Conservation (phyloP, 805 yeast genomes). For the Huiozyma naganishii region DNA sequence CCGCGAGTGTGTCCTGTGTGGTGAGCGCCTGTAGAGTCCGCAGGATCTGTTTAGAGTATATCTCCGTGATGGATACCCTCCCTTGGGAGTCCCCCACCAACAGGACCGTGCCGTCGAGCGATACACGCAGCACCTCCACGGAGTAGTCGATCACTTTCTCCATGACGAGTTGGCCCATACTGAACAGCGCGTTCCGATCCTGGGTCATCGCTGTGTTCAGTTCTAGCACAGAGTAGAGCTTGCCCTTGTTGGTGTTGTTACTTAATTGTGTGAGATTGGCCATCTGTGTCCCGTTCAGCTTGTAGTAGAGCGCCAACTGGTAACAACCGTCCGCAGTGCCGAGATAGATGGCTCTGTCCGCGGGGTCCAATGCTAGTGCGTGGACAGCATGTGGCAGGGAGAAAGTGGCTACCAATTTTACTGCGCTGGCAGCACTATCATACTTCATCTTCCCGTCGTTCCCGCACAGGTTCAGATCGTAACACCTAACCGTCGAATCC, state of each 20-base stretch:
- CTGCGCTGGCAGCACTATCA: slow-evolving; percentile 18
- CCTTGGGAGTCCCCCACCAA: slow-evolving; percentile 72
- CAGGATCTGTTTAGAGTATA: slow-evolving; percentile 55
- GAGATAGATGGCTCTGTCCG: slow-evolving; percentile 60
- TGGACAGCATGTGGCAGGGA: slow-evolving; percentile 51
- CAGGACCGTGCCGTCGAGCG: slow-evolving; percentile 65
- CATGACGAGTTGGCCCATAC: slow-evolving; percentile 21
- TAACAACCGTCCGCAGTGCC: slow-evolving; percentile 53
- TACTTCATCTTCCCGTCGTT: slow-evolving; percentile 2
- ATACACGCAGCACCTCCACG: slow-evolving; percentile 37
- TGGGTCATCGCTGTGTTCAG: slow-evolving; percentile 15
- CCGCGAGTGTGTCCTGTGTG: slow-evolving; percentile 15
- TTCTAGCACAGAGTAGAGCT: slow-evolving; percentile 40
- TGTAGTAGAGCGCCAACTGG: slow-evolving; percentile 21
- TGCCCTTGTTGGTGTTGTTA: slow-evolving; percentile 33
- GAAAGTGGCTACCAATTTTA: slow-evolving; percentile 51
- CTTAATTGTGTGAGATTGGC: slow-evolving; percentile 35
- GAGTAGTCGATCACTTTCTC: slow-evolving; percentile 17
- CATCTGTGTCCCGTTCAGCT: slow-evolving; percentile 30
- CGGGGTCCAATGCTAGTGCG: slow-evolving; percentile 61
- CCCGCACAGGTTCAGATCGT: slow-evolving; percentile 36
- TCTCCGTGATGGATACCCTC: slow-evolving; percentile 54
- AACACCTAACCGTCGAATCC: slow-evolving; percentile 68
- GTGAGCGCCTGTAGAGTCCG: slow-evolving; percentile 36
- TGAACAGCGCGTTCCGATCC: slow-evolving; percentile 12